Percentiles rank a stretch among this genome's conserved stretches.
These are phyloP conservation scores for Diaporthe sp. DNA, from an alignment of 2,329 filamentous ascomycete species.

Conservation along the genomic window DNA sequence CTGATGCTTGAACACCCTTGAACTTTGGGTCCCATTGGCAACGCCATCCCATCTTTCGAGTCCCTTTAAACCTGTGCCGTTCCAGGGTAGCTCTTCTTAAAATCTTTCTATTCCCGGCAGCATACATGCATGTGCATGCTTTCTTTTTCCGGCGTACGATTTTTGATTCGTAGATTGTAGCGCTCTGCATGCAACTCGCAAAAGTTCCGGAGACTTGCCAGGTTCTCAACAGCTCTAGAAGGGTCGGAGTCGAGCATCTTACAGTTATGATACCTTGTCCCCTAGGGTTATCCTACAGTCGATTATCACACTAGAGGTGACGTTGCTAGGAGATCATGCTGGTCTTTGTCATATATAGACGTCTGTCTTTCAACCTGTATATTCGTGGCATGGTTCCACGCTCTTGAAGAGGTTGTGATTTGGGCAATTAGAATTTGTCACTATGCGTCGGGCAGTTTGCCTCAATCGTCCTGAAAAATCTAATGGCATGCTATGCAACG, in stretches of 20 bases:
- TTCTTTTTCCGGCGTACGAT: not conserved
- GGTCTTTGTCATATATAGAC: too few species aligned
- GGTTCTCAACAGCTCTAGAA: not conserved
- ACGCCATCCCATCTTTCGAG: constrained; percentile 10
- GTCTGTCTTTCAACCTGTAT: not conserved
- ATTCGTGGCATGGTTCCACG: not conserved
- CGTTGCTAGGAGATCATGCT: too few species aligned
- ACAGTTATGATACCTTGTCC: not conserved
- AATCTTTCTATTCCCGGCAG: constrained; percentile 6
- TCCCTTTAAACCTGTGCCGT: constrained; percentile 12
- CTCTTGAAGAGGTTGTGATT: too few species aligned
- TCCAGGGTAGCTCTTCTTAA: not conserved
- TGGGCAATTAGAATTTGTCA: not conserved
- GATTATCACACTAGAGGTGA: not conserved
- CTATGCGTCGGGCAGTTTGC: not conserved
- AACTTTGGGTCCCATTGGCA: not conserved
- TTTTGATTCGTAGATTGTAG: not conserved
- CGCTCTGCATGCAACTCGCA: too few species aligned
- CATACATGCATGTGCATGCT: not conserved
- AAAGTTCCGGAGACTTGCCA: not conserved
- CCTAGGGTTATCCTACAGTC: not conserved
- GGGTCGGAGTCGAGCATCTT: not conserved
- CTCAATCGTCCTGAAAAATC: not conserved
- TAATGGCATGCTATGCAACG: constrained; percentile 2
- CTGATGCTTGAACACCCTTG: constrained; percentile 24